Conservation (phyloP, 257 asterid species). For the Orobanche coerulescens region DNA sequence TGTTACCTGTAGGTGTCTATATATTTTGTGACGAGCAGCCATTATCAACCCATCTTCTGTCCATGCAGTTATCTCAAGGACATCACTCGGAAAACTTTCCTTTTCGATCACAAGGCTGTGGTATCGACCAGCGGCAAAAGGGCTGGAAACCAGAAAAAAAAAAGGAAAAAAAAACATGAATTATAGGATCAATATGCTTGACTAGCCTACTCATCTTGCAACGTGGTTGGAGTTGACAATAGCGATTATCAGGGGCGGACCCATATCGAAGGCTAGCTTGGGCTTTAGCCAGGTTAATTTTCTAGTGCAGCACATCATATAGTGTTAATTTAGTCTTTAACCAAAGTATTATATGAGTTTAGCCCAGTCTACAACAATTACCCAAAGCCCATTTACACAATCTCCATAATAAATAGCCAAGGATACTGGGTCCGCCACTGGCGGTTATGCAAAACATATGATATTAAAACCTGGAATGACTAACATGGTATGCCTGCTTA, state of each 20-base stretch:
- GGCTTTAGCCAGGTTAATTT: no score
- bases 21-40: slow-evolving; percentile 87
- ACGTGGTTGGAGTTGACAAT: slow-evolving; percentile 4
- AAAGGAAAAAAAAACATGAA: neutral
- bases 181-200: slow-evolving; percentile 7
- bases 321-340: no score
- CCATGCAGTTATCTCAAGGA: slow-evolving; percentile 86
- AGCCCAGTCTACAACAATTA: no score
- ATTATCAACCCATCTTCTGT: slow-evolving; percentile 82
- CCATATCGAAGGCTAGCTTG: no score
- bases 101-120: slow-evolving; percentile 91
- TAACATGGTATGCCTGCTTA: neutral
- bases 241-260: no score
- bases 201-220: neutral
- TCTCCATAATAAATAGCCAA: no score
- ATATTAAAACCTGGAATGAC: neutral
- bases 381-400: no score
- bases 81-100: slow-evolving; percentile 70
- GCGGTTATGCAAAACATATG: slow-evolving; percentile 11
- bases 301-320: no score
- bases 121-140: slow-evolving; percentile 87
- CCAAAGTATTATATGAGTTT: no score
- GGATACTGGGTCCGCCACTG: no score
- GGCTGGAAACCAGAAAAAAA: slow-evolving; percentile 52
- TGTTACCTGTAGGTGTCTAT: slow-evolving; percentile 60